Evolutionary conservation across 768 basidiomycete species (phyloP), one percentile per base, ranked within the genome.

Genomic region (Daedaleopsis nitida): DNA sequence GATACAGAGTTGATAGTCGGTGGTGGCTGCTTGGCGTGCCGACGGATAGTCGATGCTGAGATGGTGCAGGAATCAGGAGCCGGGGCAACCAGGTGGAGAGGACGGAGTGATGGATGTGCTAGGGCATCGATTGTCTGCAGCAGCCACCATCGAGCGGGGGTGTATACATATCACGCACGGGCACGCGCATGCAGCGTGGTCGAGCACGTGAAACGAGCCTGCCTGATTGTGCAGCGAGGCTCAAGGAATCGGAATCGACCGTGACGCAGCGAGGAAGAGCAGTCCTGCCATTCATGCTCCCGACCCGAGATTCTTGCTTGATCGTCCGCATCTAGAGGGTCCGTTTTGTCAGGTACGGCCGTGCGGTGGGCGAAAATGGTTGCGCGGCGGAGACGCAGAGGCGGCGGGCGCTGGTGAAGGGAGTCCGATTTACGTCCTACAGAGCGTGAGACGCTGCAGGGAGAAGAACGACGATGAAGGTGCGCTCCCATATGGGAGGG

Each of bases 161-260:
- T 27, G 45, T 51, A 60, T 60, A 65, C 59, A 66, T 68, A 68
- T 68, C 60, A 60, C 58, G 52, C 55, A 23, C 58, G 35, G 52
- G 69, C 69, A 70, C 62, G 69, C 69, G 66, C 62, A 64, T 67
- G 68, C 67, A 68, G 69, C 69, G 68, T 70, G 69, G 68, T 67
- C 21, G 55, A 60, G 66, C 66, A 70, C 67, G 69, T 67, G 67
- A 59, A 58, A 48, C 39, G 47, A 52, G 38, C 19, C n/a, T 17
- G 54, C 44, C 45, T 61, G 59, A 60, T 64, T 58, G 47, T 54
- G 58, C 52, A 42, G 21, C 48, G 38, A 45, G 48, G 44, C 37
- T 48, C 17, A 21, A 14, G 52, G 48, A 45, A 38, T 21, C 37
- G 8, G 21, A 19, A 35, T n/a, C 7, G 17, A 23, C 13, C 23